Conservation (phyloP, 106 monocot species). For the Dioscorea zingiberensis region DNA sequence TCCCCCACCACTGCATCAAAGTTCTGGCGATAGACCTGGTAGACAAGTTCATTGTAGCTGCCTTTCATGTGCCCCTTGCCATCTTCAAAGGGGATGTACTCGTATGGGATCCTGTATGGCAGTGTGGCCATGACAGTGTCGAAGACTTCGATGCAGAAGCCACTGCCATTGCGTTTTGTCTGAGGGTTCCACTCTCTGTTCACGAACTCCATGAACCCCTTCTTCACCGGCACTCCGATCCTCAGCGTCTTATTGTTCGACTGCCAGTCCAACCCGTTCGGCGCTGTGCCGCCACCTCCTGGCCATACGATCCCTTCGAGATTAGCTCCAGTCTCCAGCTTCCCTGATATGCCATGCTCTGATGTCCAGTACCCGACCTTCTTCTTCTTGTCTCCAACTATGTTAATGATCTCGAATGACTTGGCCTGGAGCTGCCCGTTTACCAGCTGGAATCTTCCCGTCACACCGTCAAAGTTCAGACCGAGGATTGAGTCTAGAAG, state of each 20-base stretch:
- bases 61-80: neutral
- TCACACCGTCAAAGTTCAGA: constrained; percentile 35
- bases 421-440: neutral
- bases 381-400: constrained; percentile 16
- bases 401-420: constrained; percentile 30
- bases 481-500: neutral
- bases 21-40: constrained; percentile 11
- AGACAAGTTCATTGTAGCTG: constrained; percentile 18
- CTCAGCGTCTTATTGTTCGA: constrained; percentile 23
- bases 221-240: constrained; percentile 29
- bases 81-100: constrained; percentile 27
- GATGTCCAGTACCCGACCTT: constrained; percentile 31
- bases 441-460: constrained; percentile 45
- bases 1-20: constrained; percentile 19
- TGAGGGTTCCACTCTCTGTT: constrained; percentile 12
- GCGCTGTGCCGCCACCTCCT: constrained; percentile 22
- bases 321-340: neutral
- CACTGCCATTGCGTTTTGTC: constrained; percentile 23
- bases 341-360: constrained; percentile 12
- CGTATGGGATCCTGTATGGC: constrained; percentile 33
- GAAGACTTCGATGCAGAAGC: constrained; percentile 40
- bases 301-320: constrained; percentile 34
- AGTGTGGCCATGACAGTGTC: constrained; percentile 31
- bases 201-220: constrained; percentile 16
- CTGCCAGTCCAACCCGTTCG: constrained; percentile 34